Conservation (phyloP, 495 filamentous ascomycete genomes). For the Aspergillus heteromorphus region DNA sequence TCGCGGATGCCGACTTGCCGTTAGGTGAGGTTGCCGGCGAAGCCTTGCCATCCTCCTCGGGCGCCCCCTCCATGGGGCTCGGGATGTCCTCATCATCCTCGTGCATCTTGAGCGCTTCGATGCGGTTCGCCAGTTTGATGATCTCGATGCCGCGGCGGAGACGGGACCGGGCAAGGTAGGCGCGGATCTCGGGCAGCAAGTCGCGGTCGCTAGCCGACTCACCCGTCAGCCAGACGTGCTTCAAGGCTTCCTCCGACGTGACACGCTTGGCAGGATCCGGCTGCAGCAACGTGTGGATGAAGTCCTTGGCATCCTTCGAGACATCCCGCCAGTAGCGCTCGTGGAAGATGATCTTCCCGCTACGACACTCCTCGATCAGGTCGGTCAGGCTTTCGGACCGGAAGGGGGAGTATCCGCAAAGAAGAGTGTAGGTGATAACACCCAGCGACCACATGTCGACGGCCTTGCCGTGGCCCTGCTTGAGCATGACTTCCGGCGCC, state of each 20-base stretch:
- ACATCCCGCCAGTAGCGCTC: conserved; percentile 98
- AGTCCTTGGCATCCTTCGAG: conserved; percentile 91
- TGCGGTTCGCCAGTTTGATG: conserved; percentile 94
- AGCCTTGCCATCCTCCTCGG: background rate
- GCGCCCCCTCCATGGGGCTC: conserved; percentile 44
- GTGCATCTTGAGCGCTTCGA: conserved; percentile 93
- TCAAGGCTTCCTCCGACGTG: conserved; percentile 75
- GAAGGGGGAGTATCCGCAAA: conserved; percentile 98
- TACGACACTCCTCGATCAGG: conserved; percentile 90
- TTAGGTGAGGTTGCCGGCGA: conserved; percentile 16
- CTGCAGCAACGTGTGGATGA: conserved; percentile 79
- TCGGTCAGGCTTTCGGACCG: conserved; percentile 88
- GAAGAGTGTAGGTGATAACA: conserved; percentile 98
- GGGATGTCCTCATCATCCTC: conserved; percentile 82
- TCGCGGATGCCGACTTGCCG: conserved; percentile 13
- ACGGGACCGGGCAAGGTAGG: conserved; percentile 86
- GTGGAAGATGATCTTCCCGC: conserved; percentile 90
- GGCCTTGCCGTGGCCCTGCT: conserved; percentile 95
- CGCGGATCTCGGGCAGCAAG: conserved; percentile 92
- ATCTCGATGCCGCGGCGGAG: conserved; percentile 93
- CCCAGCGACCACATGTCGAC: conserved; percentile 99
- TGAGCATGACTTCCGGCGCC: conserved; percentile 97
- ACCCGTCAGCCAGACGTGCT: conserved; percentile 87
- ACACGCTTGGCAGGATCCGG: conserved; percentile 71
- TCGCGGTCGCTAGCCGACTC: conserved; percentile 89